Conservation (phyloP, 306 rosid species). For the Acacia melanoxylon region DNA sequence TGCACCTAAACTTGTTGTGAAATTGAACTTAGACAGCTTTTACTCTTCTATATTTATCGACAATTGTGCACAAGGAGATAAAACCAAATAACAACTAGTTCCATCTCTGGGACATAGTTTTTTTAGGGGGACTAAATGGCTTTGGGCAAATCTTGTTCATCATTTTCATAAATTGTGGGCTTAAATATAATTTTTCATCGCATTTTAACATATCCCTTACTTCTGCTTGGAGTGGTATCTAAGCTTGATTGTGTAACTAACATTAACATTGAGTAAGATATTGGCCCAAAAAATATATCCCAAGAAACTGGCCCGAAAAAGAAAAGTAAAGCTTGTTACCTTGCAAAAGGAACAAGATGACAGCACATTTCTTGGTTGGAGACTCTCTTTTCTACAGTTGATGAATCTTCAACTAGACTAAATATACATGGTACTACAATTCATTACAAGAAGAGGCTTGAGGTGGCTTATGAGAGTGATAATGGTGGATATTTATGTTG, state of each 20-base stretch:
- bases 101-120: background rate
- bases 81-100: background rate
- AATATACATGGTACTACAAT: background rate
- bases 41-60: background rate
- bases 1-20: background rate
- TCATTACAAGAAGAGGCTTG: conserved; percentile 11
- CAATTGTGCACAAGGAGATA: background rate
- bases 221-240: background rate
- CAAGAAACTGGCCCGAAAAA: background rate
- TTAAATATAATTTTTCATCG: background rate
- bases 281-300: conserved; percentile 1
- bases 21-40: background rate
- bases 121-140: background rate
- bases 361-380: conserved; percentile 30
- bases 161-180: background rate
- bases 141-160: background rate
- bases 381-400: background rate
- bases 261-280: background rate
- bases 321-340: background rate
- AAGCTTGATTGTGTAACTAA: background rate
- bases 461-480: conserved; percentile 7
- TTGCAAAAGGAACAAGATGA: conserved; percentile 14
- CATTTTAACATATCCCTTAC: background rate
- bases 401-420: conserved; percentile 8
- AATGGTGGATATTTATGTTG: conserved; percentile 17